Conservation (phyloP, 2,329 filamentous ascomycete species). For the Xylariaceae sp. region DNA sequence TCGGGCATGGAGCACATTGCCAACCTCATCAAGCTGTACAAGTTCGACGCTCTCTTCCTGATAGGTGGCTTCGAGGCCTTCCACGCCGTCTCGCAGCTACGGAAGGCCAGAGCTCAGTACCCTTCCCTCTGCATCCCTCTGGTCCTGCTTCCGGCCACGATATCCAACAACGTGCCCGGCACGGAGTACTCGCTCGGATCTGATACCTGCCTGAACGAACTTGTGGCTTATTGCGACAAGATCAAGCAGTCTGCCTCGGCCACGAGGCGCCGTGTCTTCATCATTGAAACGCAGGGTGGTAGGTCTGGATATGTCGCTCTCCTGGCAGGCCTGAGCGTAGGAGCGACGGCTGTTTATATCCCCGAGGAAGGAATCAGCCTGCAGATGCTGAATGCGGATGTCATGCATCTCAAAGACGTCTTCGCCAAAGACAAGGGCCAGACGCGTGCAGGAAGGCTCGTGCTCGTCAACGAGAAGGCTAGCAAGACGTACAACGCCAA, state of each 20-base stretch:
- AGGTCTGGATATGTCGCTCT: constrained; percentile 91
- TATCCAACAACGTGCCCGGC: constrained; percentile 97
- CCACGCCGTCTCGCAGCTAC: constrained; percentile 82
- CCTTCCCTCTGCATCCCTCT: constrained; percentile 89
- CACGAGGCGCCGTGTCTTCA: constrained; percentile 87
- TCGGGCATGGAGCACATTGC: constrained; percentile 78
- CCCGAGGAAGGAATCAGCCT: constrained; percentile 94
- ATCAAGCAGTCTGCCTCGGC: constrained; percentile 96
- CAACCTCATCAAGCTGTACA: constrained; percentile 75
- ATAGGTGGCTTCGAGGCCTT: constrained; percentile 96
- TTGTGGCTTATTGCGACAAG: constrained; percentile 93
- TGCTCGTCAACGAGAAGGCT: constrained; percentile 94
- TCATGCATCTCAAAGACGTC: constrained; percentile 78
- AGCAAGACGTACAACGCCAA: constrained; percentile 87
- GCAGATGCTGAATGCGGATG: constrained; percentile 86
- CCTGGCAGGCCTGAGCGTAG: constrained; percentile 83
- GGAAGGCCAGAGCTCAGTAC: constrained; percentile 71
- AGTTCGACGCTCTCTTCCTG: constrained; percentile 86
- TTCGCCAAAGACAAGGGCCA: constrained; percentile 84
- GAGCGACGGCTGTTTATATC: constrained; percentile 89
- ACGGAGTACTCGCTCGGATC: constrained; percentile 96
- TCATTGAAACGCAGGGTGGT: constrained; percentile 96
- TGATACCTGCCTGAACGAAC: constrained; percentile 92
- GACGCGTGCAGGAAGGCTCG: constrained; percentile 83
- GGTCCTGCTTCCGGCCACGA: constrained; percentile 86